Base-by-base conservation (phyloP, 2,329 filamentous ascomycete genomes). In the Onygenales sp. region DNA sequence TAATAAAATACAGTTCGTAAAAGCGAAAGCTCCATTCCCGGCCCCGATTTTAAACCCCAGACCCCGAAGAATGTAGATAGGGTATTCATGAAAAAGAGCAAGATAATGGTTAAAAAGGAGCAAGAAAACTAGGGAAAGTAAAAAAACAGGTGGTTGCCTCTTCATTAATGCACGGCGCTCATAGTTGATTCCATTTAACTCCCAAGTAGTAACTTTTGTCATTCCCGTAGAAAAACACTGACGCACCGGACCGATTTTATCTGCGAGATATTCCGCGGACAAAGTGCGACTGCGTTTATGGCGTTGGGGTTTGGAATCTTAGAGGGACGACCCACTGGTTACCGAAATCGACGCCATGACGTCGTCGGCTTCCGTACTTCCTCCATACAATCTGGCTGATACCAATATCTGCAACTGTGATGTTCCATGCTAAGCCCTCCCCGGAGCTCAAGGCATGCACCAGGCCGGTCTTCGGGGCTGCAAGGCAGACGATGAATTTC, bases 311-410 rank as follows among this genome's bases (percentile, higher is more conserved):
- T 40, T 70, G 68, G 59, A 68, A 79, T 48, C 70, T 67, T 70
- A 93, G 80, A 61, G 85, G 83, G 11, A 94, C 77, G 57, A 93
- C 84, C 92, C 92, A 97, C 59, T 84, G 82, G 55, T 84, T 83
- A 27, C 88, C 89, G 75, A 96, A 97, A 62, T 91, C 89, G 53
- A 96, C 85, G 0, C 90, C 90, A 59, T 88, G 84, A 17, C 90
- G 82, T 49, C 89, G 82, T 65, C 87, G 85, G 4, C 87, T 88
- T 2, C 88, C 87, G 1, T 87, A 87, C 67, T 89, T 89, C 64
- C 85, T 86, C 86, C 91, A 94, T 3, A 90, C 88, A 3, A 86
- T 81, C 54, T 88, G 84, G 2, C 84, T 84, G 11, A 96, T 81
- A 0, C 93, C 92, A 59, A 96, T 85, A 66, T 98, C 93, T 2